A percentile compares a stretch with the other conserved stretches of the same genome.
Evolutionary conservation across 2,329 filamentous ascomycete species (phyloP).

Genomic region (Alternaria gansuensis): DNA sequence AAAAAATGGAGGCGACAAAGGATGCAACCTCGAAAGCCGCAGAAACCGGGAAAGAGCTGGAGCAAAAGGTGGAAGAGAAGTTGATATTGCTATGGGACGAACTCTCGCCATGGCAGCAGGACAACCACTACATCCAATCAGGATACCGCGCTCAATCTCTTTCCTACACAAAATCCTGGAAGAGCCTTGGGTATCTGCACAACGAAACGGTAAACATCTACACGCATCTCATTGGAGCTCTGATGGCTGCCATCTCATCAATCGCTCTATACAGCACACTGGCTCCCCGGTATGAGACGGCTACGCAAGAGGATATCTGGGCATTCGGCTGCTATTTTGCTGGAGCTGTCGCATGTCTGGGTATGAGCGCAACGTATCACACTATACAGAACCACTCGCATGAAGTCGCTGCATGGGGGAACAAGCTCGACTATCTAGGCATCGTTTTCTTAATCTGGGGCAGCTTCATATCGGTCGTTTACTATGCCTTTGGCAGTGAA

Average conservation of each 20-base stretch:
- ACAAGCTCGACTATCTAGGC: constrained; percentile 92
- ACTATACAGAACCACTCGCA: constrained; percentile 85
- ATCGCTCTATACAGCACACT: constrained; percentile 37
- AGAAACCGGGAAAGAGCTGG: constrained; percentile 35
- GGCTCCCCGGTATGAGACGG: constrained; percentile 46
- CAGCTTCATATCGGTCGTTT: constrained; percentile 84
- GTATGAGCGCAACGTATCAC: constrained; percentile 75
- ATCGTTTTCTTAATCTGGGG: constrained; percentile 93
- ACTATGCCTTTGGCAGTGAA: constrained; percentile 68
- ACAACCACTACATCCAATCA: constrained; percentile 74
- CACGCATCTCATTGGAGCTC: constrained; percentile 65
- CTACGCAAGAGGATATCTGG: constrained; percentile 47
- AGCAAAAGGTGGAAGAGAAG: constrained; percentile 56
- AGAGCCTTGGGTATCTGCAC: constrained; percentile 69
- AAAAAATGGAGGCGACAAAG: constrained; percentile 41
- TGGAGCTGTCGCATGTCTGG: constrained; percentile 56
- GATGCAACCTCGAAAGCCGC: constrained; percentile 26
- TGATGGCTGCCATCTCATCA: constrained; percentile 34
- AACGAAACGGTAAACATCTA: constrained; percentile 78
- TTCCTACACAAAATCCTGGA: constrained; percentile 67
- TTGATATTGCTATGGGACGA: constrained; percentile 59
- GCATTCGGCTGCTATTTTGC: constrained; percentile 53
- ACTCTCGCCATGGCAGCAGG: constrained; percentile 59
- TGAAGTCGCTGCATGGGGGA: constrained; percentile 80
- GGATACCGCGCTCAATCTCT: constrained; percentile 71